Percentiles rank a stretch among this genome's conserved stretches.
Evolutionary conservation across 768 basidiomycete genomes (phyloP).

Genomic region (Pisolithus orientalis): DNA sequence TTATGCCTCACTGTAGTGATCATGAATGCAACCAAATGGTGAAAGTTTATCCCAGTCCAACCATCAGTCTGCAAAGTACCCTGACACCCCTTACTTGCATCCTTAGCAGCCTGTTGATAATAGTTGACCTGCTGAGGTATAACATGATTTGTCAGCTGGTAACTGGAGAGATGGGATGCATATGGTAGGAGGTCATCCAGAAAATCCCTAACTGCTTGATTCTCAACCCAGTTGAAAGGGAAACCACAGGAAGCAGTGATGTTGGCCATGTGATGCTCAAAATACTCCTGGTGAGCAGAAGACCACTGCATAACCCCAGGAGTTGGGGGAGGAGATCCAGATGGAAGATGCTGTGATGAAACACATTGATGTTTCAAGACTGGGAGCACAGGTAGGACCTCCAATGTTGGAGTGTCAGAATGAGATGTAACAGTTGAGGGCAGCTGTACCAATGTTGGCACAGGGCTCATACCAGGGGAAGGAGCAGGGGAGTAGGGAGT

Average conservation of each 20-base stretch:
- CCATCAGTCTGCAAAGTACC: constrained; percentile 31
- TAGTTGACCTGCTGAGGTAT: constrained; percentile 10
- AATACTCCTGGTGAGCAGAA: too few relatives aligned
- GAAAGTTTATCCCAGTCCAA: constrained; percentile 29
- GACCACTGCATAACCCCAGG: too few relatives aligned
- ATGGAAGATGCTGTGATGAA: too few relatives aligned
- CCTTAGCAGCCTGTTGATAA: not conserved
- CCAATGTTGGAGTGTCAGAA: too few relatives aligned
- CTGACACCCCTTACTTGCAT: constrained; percentile 6
- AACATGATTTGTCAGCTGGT: constrained; percentile 15
- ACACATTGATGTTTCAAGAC: too few relatives aligned
- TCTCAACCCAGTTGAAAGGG: constrained; percentile 33
- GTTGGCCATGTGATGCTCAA: too few relatives aligned
- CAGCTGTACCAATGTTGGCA: too few relatives aligned
- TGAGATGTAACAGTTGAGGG: too few relatives aligned
- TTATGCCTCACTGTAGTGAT: constrained; percentile 12
- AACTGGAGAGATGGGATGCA: constrained; percentile 16
- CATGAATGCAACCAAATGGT: constrained; percentile 32
- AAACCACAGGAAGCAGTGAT: constrained; percentile 12
- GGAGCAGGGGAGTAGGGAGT: not conserved
- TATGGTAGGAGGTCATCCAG: constrained; percentile 26
- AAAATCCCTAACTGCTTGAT: constrained; percentile 27
- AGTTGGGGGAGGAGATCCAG: too few relatives aligned
- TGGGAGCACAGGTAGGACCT: too few relatives aligned
- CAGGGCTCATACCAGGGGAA: too few relatives aligned